These are phyloP conservation scores for Carex sylvatica DNA, from an alignment of 202 grass and related monocot genomes.

Conservation along the genomic window DNA sequence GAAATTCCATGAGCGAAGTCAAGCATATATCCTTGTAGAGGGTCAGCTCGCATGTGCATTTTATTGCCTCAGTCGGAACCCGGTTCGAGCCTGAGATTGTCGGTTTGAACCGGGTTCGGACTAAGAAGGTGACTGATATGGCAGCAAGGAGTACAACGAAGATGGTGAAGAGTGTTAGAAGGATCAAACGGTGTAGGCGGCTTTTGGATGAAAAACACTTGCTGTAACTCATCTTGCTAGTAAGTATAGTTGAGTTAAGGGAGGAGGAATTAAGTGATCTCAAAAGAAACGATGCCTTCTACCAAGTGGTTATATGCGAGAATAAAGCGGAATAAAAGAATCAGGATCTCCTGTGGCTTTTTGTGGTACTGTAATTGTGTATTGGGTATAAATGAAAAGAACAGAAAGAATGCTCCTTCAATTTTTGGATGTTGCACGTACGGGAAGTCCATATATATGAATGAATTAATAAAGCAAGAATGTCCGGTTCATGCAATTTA, in stretches of 20 bases:
- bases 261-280: not conserved
- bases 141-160: constrained; percentile 24
- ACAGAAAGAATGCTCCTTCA: not conserved
- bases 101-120: not conserved
- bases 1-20: constrained; percentile 35
- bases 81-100: not conserved
- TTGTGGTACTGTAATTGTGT: not conserved
- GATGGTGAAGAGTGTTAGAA: constrained; percentile 8
- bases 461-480: not conserved
- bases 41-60: constrained; percentile 33
- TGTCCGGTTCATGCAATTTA: too few relatives aligned
- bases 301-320: constrained; percentile 15
- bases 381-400: not conserved
- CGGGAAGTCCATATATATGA: not conserved
- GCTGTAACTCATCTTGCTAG: constrained; percentile 17
- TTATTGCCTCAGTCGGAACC: constrained; percentile 32
- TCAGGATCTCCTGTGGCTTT: not conserved
- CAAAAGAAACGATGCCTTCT: constrained; percentile 18
- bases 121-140: constrained; percentile 28
- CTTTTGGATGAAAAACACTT: not conserved
- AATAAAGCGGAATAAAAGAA: not conserved
- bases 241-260: constrained; percentile 14
- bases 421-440: too few relatives aligned
- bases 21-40: constrained; percentile 44
- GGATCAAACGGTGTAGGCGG: not conserved